Evolutionary conservation across 2,329 filamentous ascomycete species (phyloP).

Genomic region (Myotisia sp.): DNA sequence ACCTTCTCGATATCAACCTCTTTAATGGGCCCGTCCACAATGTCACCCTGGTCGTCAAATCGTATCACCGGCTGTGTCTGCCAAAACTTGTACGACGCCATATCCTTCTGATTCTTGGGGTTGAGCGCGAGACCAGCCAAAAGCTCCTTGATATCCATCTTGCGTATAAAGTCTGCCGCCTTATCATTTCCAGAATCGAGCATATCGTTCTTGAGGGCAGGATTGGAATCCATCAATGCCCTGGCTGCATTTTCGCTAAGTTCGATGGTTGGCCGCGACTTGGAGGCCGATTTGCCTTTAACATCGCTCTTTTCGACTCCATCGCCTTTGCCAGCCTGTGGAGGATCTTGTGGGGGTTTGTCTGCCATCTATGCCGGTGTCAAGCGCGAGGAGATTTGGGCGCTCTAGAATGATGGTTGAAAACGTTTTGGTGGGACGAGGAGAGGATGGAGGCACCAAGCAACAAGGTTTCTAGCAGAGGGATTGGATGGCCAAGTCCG

Average conservation of each 20-base stretch:
- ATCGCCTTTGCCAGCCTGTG: too few relatives aligned
- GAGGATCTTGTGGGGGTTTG: too few relatives aligned
- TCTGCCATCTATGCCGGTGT: too few relatives aligned
- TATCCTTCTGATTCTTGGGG: conserved; percentile 86
- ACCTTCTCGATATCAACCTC: conserved; percentile 65
- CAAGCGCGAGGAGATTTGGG: too few relatives aligned
- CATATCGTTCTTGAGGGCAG: conserved; percentile 57
- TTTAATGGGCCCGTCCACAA: conserved; percentile 72
- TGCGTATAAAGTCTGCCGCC: conserved; percentile 36
- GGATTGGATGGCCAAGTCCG: too few relatives aligned
- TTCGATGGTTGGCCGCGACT: conserved; percentile 17
- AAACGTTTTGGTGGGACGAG: too few relatives aligned
- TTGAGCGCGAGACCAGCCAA: conserved; percentile 48
- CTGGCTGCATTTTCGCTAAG: conserved; percentile 27
- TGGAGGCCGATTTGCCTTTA: conserved; percentile 14
- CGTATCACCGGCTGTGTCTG: conserved; percentile 87
- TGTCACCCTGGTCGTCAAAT: conserved; percentile 48
- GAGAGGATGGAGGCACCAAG: too few relatives aligned
- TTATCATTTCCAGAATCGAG: conserved; percentile 54
- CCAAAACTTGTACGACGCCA: conserved; percentile 98
- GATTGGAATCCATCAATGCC: conserved; percentile 34
- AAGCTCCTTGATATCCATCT: conserved; percentile 35
- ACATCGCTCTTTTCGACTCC: conserved; percentile 17
- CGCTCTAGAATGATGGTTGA: too few relatives aligned
- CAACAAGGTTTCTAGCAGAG: too few relatives aligned